Evolutionary conservation across 352 stramenopile species (phyloP).

Genomic region (Globisporangium cystogenes): DNA sequence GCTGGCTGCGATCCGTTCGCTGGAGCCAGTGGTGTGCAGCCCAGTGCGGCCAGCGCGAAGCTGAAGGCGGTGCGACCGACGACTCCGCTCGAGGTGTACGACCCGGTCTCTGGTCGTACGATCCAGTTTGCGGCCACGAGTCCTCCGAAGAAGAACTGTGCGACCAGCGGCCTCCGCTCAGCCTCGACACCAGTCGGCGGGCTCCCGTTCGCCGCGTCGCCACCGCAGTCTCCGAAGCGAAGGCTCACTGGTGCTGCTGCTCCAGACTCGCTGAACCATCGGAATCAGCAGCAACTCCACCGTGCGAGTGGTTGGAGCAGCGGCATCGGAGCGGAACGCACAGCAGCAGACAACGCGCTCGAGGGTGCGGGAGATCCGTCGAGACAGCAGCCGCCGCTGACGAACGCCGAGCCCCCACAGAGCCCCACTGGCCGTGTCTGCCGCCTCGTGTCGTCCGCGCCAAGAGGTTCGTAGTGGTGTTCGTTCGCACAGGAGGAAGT

Average conservation of each 20-base stretch:
- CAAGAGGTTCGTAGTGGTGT: background rate
- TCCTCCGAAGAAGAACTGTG: conserved; percentile 10
- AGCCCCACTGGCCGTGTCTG: conserved; percentile 6
- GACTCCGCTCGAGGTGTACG: conserved; percentile 25
- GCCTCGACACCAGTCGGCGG: background rate
- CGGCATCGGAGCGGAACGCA: no score
- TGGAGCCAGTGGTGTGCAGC: background rate
- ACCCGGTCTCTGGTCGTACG: conserved; percentile 34
- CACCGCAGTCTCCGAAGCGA: conserved; percentile 4
- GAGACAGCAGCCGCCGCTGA: background rate
- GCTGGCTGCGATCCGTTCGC: conserved; percentile 1
- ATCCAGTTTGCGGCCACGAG: conserved; percentile 14
- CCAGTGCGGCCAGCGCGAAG: background rate
- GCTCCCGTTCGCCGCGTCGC: conserved; percentile 2
- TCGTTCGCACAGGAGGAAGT: no score
- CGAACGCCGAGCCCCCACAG: background rate
- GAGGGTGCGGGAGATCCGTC: background rate
- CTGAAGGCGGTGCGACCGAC: background rate
- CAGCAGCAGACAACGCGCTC: no score
- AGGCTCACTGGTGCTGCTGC: background rate
- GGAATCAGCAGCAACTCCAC: background rate
- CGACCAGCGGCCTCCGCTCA: background rate
- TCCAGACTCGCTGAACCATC: background rate
- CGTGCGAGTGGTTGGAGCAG: background rate
- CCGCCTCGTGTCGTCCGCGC: conserved; percentile 1